phyloP scores from a whole-genome alignment of 2,329 filamentous ascomycete genomes.

The Drechslerella coelobrocha region DNA sequence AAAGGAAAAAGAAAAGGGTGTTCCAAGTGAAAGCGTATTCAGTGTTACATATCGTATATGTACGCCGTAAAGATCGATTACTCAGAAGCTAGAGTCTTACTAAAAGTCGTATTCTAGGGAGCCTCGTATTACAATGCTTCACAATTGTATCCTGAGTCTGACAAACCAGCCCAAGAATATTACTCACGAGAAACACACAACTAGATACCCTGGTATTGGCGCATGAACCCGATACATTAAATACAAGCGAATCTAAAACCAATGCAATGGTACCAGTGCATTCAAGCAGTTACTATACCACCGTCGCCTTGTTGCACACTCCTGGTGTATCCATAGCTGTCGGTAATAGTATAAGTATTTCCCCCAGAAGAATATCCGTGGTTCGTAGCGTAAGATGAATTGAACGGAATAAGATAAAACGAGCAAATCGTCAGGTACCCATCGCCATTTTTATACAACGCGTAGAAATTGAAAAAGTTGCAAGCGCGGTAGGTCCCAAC shows the following conservation, averaged over 20 bases:
- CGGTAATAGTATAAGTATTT: constrained; percentile 50
- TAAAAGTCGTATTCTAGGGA: background rate
- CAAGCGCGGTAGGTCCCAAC: constrained; percentile 16
- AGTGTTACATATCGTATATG: too few species aligned
- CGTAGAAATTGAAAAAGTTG: constrained; percentile 39
- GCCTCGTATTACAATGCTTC: background rate
- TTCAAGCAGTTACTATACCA: constrained; percentile 5
- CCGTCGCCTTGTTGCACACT: constrained; percentile 4
- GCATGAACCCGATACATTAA: too few species aligned
- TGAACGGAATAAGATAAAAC: constrained; percentile 32
- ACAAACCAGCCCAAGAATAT: background rate
- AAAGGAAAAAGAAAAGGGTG: too few species aligned
- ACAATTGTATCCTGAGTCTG: background rate
- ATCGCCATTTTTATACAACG: constrained; percentile 28
- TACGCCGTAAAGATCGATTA: too few species aligned
- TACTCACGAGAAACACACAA: too few species aligned
- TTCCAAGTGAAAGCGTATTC: too few species aligned
- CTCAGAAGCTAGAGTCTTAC: background rate
- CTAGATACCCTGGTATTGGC: too few species aligned
- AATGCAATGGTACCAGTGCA: background rate
- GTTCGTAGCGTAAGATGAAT: constrained; percentile 11
- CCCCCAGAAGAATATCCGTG: constrained; percentile 34
- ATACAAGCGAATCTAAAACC: background rate
- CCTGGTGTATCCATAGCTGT: constrained; percentile 25
- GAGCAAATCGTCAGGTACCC: constrained; percentile 25